phyloP scores from a whole-genome alignment of 2,329 filamentous ascomycete species.

The Colletotrichum musae region DNA sequence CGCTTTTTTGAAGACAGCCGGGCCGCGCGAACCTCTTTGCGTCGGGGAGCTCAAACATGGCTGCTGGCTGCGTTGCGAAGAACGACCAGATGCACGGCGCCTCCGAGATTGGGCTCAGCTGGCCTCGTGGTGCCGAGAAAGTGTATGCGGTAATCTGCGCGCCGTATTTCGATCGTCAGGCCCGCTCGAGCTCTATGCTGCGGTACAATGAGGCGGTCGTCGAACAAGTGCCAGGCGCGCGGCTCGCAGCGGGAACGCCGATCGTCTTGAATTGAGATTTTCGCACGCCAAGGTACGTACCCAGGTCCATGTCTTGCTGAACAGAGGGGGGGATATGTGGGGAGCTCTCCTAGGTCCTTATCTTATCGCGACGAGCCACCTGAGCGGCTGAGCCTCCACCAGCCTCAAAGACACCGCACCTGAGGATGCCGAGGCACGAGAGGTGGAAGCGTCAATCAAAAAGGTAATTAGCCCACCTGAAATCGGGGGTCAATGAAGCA shows the following conservation, averaged over 20 bases:
- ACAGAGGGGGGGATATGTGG: no score
- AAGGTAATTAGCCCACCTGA: not conserved
- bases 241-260: conserved; percentile 11
- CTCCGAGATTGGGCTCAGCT: not conserved
- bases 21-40: conserved; percentile 62
- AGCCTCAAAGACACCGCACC: not conserved
- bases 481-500: no score
- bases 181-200: not conserved
- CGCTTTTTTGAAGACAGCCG: not conserved
- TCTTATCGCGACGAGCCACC: conserved; percentile 18
- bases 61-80: conserved; percentile 6
- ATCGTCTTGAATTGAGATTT: conserved; percentile 26
- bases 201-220: no score
- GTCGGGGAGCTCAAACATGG: conserved; percentile 67
- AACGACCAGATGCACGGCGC: not conserved
- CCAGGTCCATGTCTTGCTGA: no score
- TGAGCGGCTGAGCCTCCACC: not conserved
- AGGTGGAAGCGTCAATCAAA: not conserved
- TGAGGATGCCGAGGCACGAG: not conserved
- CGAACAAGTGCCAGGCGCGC: conserved; percentile 12
- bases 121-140: not conserved
- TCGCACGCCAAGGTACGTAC: conserved; percentile 8
- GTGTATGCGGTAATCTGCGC: not conserved
- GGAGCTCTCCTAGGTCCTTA: not conserved
- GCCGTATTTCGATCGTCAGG: conserved; percentile 12